Percentiles rank a stretch among this genome's conserved stretches.
phyloP scores from a whole-genome alignment of 768 basidiomycete species.

The Tylopilus subfusipes region DNA sequence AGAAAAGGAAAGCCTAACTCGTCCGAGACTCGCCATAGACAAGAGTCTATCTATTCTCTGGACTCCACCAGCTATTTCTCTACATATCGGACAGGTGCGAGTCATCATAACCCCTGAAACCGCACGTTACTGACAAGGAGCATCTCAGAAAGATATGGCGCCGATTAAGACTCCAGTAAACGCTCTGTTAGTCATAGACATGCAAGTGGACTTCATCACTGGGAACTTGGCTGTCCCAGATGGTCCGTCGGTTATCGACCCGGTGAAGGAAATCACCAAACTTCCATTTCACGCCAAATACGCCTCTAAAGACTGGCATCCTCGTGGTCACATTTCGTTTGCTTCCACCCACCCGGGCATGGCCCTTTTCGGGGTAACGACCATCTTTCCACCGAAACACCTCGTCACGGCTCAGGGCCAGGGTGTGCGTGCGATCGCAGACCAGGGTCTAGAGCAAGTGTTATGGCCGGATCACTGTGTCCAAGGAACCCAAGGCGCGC shows the following conservation, averaged over 20 bases:
- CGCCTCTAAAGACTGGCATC: constrained; percentile 60
- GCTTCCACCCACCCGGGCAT: constrained; percentile 45
- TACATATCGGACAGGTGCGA: background rate
- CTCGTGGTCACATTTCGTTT: constrained; percentile 68
- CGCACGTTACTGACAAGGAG: background rate
- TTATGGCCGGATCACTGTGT: constrained; percentile 86
- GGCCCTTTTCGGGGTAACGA: constrained; percentile 39
- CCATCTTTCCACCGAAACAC: constrained; percentile 31
- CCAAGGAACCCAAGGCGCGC: constrained; percentile 52
- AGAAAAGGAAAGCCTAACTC: too few species aligned
- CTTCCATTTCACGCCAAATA: constrained; percentile 50
- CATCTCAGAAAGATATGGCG: constrained; percentile 15
- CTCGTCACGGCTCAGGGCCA: constrained; percentile 30
- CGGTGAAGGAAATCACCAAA: constrained; percentile 55
- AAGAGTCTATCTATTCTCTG: too few species aligned
- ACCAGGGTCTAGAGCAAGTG: constrained; percentile 43
- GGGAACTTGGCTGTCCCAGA: constrained; percentile 70
- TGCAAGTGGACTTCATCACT: constrained; percentile 80
- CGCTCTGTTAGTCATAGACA: constrained; percentile 70
- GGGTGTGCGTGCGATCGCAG: constrained; percentile 10
- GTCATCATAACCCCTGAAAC: background rate
- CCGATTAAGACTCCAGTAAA: constrained; percentile 10
- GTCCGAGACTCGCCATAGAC: too few species aligned
- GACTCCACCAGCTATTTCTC: too few species aligned
- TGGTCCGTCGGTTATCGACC: constrained; percentile 54